Conservation (phyloP, 805 yeast species). For the Pichia nanzhaoensis region DNA sequence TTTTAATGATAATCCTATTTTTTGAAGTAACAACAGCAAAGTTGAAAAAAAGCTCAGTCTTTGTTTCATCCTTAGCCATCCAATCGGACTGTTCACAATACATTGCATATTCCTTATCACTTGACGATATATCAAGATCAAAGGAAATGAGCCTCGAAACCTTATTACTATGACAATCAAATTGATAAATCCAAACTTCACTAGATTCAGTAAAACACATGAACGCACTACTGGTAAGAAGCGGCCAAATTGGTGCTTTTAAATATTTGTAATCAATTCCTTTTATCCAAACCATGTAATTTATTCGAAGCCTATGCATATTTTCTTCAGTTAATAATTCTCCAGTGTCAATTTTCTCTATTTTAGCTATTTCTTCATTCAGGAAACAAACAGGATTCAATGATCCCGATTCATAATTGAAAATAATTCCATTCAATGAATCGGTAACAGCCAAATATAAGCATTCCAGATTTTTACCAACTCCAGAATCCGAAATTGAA, state of each 20-base stretch:
- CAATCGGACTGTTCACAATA: constrained; percentile 13
- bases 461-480: constrained; percentile 8
- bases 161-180: neutral
- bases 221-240: constrained; percentile 9
- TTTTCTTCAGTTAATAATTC: constrained; percentile 6
- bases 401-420: constrained; percentile 9
- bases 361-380: constrained; percentile 7
- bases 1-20: constrained; percentile 10
- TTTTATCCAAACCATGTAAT: constrained; percentile 13
- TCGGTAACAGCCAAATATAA: constrained; percentile 14
- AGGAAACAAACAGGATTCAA: constrained; percentile 5
- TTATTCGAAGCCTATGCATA: constrained; percentile 12
- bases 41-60: neutral
- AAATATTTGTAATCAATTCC: constrained; percentile 6
- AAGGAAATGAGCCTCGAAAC: constrained; percentile 5
- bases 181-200: constrained; percentile 9
- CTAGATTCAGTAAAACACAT: constrained; percentile 13
- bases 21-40: constrained; percentile 10
- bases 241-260: constrained; percentile 13
- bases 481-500: constrained; percentile 14
- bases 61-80: constrained; percentile 1
- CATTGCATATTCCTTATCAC: constrained; percentile 12
- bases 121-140: constrained; percentile 1
- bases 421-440: constrained; percentile 13
- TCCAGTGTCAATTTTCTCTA: constrained; percentile 5